Evolutionary conservation across 306 rosid genomes (phyloP).

Genomic region (Medicago lupulina): DNA sequence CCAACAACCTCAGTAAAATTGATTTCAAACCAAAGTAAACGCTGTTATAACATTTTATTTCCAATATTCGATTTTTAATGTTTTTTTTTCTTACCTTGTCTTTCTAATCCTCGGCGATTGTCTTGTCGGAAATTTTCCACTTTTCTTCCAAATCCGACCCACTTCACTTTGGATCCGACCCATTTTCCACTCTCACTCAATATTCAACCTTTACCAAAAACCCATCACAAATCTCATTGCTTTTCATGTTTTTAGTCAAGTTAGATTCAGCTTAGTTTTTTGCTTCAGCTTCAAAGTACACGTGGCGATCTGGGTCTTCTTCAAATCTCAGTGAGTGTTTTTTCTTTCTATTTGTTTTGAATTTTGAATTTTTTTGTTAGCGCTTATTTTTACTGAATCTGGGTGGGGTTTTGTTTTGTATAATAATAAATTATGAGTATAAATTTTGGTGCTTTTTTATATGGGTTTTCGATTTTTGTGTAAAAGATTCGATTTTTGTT

Average conservation of each 20-base stretch:
- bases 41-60: background rate
- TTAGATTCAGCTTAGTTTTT: conserved; percentile 55
- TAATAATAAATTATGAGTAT: conserved; percentile 1
- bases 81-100: conserved; percentile 30
- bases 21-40: too few relatives aligned
- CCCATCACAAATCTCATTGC: conserved; percentile 44
- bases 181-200: background rate
- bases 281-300: conserved; percentile 67
- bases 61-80: conserved; percentile 5
- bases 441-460: conserved; percentile 30
- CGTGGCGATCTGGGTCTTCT: conserved; percentile 87
- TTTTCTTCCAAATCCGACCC: conserved; percentile 43
- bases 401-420: background rate
- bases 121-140: conserved; percentile 49
- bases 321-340: conserved; percentile 68
- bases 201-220: conserved; percentile 29
- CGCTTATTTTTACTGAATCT: conserved; percentile 1
- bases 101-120: conserved; percentile 50
- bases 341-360: background rate
- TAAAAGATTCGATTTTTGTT: conserved; percentile 18
- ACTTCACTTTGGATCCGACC: conserved; percentile 36
- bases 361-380: conserved; percentile 8
- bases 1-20: conserved; percentile 32
- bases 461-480: conserved; percentile 12
- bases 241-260: conserved; percentile 54